These are phyloP conservation scores for Cladobotryum protrusum DNA, from an alignment of 2,329 filamentous ascomycete species.

Conservation along the genomic window DNA sequence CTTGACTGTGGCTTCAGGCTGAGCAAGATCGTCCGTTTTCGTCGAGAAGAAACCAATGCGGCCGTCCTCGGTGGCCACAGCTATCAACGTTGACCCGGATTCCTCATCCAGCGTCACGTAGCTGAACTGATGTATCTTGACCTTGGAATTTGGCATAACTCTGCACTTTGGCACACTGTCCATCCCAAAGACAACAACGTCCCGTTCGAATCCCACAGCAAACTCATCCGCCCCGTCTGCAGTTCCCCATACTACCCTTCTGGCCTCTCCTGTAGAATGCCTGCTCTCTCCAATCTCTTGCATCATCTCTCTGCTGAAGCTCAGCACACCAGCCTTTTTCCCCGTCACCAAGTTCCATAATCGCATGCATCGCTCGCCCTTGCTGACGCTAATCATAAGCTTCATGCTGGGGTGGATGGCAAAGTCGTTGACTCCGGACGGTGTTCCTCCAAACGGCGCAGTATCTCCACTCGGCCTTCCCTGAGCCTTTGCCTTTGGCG, in stretches of 20 bases:
- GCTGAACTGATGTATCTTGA: constrained; percentile 76
- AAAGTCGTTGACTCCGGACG: constrained; percentile 89
- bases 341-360: constrained; percentile 96
- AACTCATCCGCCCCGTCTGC: constrained; percentile 72
- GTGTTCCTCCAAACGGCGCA: constrained; percentile 70
- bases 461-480: constrained; percentile 88
- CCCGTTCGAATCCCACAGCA: constrained; percentile 81
- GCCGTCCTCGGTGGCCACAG: constrained; percentile 85
- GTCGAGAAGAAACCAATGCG: constrained; percentile 79
- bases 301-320: constrained; percentile 70
- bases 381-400: constrained; percentile 87
- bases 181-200: constrained; percentile 78
- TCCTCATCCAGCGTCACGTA: constrained; percentile 56
- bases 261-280: constrained; percentile 74
- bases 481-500: constrained; percentile 71
- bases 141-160: constrained; percentile 59
- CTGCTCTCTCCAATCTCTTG: constrained; percentile 69
- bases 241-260: constrained; percentile 72
- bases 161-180: constrained; percentile 76
- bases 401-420: constrained; percentile 95
- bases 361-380: constrained; percentile 84
- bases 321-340: constrained; percentile 88
- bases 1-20: not conserved
- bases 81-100: constrained; percentile 47
- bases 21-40: constrained; percentile 38